Conservation (phyloP, 2,329 filamentous ascomycete species). For the Aspergillus terreus region DNA sequence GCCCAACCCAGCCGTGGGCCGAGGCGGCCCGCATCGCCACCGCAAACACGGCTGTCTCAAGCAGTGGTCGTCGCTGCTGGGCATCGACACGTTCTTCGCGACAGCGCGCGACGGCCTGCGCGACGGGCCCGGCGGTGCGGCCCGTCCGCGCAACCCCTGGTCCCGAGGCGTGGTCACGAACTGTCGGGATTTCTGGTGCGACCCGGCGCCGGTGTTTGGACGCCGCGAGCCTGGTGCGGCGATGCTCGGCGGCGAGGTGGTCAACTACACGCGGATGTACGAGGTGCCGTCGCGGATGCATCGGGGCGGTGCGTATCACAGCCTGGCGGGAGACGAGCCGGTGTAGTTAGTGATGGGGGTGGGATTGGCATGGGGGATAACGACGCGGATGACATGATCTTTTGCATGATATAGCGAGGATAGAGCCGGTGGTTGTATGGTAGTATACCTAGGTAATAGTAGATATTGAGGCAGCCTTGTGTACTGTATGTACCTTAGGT, state of each 20-base stretch:
- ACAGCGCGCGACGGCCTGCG: conserved; percentile 73
- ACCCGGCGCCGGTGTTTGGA: conserved; percentile 76
- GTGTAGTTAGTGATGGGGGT: not conserved
- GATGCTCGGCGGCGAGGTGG: conserved; percentile 69
- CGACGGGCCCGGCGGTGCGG: conserved; percentile 43
- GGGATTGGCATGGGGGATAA: too few species aligned
- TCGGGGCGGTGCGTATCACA: conserved; percentile 57
- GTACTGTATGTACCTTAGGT: not conserved
- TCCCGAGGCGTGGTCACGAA: conserved; percentile 79
- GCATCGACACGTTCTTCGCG: conserved; percentile 89
- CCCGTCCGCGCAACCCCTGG: conserved; percentile 72
- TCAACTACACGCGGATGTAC: conserved; percentile 89
- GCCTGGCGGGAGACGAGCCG: conserved; percentile 37
- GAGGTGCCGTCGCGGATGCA: conserved; percentile 72
- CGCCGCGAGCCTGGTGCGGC: conserved; percentile 70
- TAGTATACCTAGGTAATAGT: not conserved
- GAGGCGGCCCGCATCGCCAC: conserved; percentile 45
- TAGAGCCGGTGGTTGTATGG: not conserved
- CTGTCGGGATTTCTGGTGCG: conserved; percentile 95
- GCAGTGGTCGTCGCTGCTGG: conserved; percentile 79
- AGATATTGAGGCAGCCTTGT: not conserved
- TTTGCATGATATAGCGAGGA: not conserved
- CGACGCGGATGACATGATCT: not conserved
- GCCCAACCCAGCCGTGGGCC: conserved; percentile 55
- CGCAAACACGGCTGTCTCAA: conserved; percentile 62